A percentile compares a stretch with the other conserved stretches of the same genome.
Conservation (phyloP, 192 early-diverging fungal species). For the Coemansia sp. region DNA sequence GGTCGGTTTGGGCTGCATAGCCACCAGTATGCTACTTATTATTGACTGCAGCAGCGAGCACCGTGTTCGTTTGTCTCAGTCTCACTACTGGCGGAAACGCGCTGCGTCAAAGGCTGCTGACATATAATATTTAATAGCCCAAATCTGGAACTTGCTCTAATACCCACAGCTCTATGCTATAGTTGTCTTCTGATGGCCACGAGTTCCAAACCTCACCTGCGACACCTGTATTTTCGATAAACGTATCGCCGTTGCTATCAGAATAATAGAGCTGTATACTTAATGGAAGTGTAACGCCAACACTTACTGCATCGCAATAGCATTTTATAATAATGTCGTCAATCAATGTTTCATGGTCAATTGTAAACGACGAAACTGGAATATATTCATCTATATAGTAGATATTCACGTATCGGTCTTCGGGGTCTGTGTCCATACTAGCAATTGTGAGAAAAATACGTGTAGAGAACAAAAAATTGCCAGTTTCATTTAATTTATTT, state of each 20-base stretch:
- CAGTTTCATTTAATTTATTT: no score
- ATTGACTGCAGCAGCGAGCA: constrained; percentile 26
- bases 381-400: background rate
- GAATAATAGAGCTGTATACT: background rate
- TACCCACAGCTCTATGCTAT: no score
- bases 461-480: background rate
- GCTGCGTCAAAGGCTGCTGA: constrained; percentile 14
- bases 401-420: background rate
- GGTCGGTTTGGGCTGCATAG: constrained; percentile 25
- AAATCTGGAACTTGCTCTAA: no score
- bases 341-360: background rate
- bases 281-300: background rate
- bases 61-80: constrained; percentile 19
- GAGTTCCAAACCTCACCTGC: no score
- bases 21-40: constrained; percentile 21
- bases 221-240: background rate
- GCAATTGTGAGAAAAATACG: background rate
- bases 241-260: background rate
- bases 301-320: background rate
- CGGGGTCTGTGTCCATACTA: background rate
- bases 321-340: background rate
- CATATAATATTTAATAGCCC: background rate
- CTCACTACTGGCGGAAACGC: constrained; percentile 25
- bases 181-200: background rate
- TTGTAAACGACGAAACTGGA: background rate